Evolutionary conservation across 192 early-diverging fungal genomes (phyloP), one percentile per base, ranked within the genome.

Genomic region (Entomortierella lignicola): DNA sequence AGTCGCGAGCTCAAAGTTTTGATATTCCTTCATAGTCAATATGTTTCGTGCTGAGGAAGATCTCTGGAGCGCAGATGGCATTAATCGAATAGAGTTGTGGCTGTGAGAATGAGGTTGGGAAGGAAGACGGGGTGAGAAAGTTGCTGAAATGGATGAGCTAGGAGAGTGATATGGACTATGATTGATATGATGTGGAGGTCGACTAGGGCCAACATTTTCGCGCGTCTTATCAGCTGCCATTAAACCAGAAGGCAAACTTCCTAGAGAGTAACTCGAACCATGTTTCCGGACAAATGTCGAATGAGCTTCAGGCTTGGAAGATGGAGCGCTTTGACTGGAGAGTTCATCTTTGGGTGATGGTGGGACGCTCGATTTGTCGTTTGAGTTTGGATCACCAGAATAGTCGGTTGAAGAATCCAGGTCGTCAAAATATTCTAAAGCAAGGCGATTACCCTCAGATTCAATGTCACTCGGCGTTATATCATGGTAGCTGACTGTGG

Each of bases 101-200:
- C 31, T 51, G 0, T 61, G 39, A 4, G 63, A 20, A 15, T 66
- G 67, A 50, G 75, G 75, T 13, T 79, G 75, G 0, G 57, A 66
- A 8, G 75, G 75, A 0, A 79, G 58, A 27, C 75, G 66, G 1
- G 75, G 63, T 17, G 75, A 70, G 55, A 70, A 79, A 0, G 75
- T 30, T 0, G 67, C 75, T 13, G 75, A 79, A 4, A 70, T 57
- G 0, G 67, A 79, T 2, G 68, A 65, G 52, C 57, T 79, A 27
- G 75, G 63, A 0, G 75, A 70, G 41, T 70, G 75, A 18, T 48
- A 55, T 0, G 66, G 74, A 27, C 66, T 59, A 2, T 21, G n/a
- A 21, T 27, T 32, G 47, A 50, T 17, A 8, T 21, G 30, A 11
- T 77, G 66, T 7, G 27, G 17, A 34, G 53, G 41, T 30, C 71